These are phyloP conservation scores for Saccharomycopsis synnaedendra DNA, from an alignment of 805 yeast genomes.

Conservation along the genomic window DNA sequence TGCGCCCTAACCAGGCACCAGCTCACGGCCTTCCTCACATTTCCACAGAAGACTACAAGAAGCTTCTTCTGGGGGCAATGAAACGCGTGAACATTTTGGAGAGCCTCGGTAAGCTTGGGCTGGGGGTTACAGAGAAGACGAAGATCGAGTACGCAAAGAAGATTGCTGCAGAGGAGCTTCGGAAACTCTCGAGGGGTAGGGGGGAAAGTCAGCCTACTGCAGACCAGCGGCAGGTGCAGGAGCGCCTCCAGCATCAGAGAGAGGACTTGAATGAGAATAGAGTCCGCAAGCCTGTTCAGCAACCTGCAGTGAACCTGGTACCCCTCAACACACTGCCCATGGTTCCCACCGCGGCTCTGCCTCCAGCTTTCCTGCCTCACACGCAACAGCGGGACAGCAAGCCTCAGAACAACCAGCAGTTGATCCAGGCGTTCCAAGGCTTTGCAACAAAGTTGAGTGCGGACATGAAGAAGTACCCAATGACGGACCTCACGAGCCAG, in stretches of 20 bases:
- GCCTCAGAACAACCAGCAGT: not conserved
- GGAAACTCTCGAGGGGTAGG: slow-evolving; percentile 4
- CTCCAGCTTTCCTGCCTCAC: too few species aligned
- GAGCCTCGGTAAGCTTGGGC: slow-evolving; percentile 3
- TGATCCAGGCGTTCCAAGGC: not conserved
- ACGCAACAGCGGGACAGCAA: too few species aligned
- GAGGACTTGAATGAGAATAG: slow-evolving; percentile 6
- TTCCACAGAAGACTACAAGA: slow-evolving; percentile 3
- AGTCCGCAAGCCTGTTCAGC: too few species aligned
- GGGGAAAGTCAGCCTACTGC: not conserved
- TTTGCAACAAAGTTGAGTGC: slow-evolving; percentile 1
- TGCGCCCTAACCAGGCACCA: too few species aligned
- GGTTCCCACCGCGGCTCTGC: too few species aligned
- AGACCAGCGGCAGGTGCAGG: slow-evolving; percentile 15
- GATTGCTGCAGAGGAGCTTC: slow-evolving; percentile 4
- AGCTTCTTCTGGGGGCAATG: slow-evolving; percentile 1
- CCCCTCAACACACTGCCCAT: too few species aligned
- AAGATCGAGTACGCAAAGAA: slow-evolving; percentile 5
- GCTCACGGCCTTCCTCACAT: not conserved
- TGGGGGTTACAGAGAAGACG: slow-evolving; percentile 4
- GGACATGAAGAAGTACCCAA: slow-evolving; percentile 6
- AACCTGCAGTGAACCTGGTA: too few species aligned
- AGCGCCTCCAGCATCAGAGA: slow-evolving; percentile 11
- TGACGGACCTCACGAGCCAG: slow-evolving; percentile 6
- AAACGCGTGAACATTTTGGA: slow-evolving; percentile 6